Percentiles rank a stretch among this genome's conserved stretches.
Evolutionary conservation across 2,329 filamentous ascomycete species (phyloP).

Genomic region (Epichloe elymi): DNA sequence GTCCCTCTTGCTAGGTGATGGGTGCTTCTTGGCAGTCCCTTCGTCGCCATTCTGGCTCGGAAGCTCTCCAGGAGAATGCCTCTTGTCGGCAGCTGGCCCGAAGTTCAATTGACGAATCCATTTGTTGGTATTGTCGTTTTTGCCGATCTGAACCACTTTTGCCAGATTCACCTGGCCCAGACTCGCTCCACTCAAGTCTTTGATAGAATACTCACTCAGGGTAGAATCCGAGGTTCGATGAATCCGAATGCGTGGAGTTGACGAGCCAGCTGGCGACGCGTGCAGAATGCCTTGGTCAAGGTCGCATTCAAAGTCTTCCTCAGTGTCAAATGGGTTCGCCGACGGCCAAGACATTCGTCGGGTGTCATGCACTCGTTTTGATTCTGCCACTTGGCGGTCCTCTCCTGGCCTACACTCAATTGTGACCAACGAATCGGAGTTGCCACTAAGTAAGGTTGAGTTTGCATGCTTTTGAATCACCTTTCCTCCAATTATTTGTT

Average conservation of each 20-base stretch:
- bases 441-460: not conserved
- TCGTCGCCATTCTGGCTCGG: not conserved
- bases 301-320: slow-evolving; percentile 24
- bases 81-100: not conserved
- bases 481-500: slow-evolving; percentile 4
- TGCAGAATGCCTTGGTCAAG: slow-evolving; percentile 26
- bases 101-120: slow-evolving; percentile 4
- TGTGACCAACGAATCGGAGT: not conserved
- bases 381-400: not conserved
- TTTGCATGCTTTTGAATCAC: not conserved
- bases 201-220: not conserved
- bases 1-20: slow-evolving; percentile 29
- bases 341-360: not conserved
- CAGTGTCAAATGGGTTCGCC: slow-evolving; percentile 20
- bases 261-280: slow-evolving; percentile 22
- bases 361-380: not conserved
- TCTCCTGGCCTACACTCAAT: not conserved
- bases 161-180: slow-evolving; percentile 6
- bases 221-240: not conserved
- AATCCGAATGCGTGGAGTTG: slow-evolving; percentile 22
- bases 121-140: not conserved
- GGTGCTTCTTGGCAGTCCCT: slow-evolving; percentile 28
- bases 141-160: slow-evolving; percentile 5
- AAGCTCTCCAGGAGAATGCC: not conserved
- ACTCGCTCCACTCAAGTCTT: slow-evolving; percentile 1